A percentile compares a stretch with the other conserved stretches of the same genome.
Conservation (phyloP, 2,329 filamentous ascomycete genomes). For the Penicillium griseofulvum region DNA sequence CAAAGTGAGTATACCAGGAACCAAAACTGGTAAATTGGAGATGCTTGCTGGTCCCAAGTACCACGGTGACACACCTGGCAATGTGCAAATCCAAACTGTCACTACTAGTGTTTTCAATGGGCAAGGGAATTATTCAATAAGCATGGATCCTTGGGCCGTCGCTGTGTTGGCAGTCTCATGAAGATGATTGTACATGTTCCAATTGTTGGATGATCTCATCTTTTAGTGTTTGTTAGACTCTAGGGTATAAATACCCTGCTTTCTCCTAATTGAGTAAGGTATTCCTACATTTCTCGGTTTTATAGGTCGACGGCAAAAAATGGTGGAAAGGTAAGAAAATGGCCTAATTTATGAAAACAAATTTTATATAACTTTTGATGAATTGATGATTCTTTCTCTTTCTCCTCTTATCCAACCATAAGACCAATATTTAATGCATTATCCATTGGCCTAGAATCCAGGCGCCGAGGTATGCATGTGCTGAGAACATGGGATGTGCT, state of each 20-base stretch:
- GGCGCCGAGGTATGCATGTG: constrained; percentile 50
- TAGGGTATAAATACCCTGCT: too few relatives aligned
- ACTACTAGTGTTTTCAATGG: constrained; percentile 9
- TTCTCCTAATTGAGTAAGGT: too few relatives aligned
- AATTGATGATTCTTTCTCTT: too few relatives aligned
- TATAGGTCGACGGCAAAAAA: too few relatives aligned
- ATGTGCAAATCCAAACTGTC: constrained; percentile 18
- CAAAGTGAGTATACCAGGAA: constrained; percentile 26
- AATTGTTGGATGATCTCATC: neutral
- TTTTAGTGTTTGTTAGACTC: too few relatives aligned
- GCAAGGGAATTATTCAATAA: constrained; percentile 20
- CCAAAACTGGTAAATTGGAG: constrained; percentile 21
- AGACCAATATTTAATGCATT: too few relatives aligned
- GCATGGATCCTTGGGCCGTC: constrained; percentile 26
- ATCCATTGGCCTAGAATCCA: too few relatives aligned
- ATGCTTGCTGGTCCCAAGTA: constrained; percentile 24
- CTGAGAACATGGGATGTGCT: constrained; percentile 46
- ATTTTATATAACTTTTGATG: too few relatives aligned
- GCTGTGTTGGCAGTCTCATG: constrained; percentile 24
- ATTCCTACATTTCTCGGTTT: too few relatives aligned
- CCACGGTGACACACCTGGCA: constrained; percentile 19
- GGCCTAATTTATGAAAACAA: too few relatives aligned
- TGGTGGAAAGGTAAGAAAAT: too few relatives aligned
- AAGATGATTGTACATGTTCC: neutral
- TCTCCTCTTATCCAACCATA: too few relatives aligned